Base-by-base conservation (phyloP, 768 basidiomycete genomes). In the Royoungia palumana region DNA sequence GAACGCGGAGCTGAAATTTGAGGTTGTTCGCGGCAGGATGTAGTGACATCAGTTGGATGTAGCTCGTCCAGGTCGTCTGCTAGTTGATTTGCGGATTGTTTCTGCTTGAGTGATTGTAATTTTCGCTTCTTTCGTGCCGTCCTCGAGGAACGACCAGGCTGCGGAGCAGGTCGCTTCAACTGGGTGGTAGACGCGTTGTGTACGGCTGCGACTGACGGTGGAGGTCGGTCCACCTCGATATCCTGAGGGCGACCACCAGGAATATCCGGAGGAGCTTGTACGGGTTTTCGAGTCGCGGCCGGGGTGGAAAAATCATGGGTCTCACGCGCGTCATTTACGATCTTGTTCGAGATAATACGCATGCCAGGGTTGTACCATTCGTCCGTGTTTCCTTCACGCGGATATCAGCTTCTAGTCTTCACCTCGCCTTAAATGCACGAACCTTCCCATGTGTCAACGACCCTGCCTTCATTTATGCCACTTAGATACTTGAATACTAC, bases 371-470 rank as follows among this genome's bases (percentile, higher is more conserved):
- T 53, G 46, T 55, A 66, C 65, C 67, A 66, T 35, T 66, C 62
- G 39, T 65, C 54, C 20, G 53, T 22, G 30, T 40, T 51, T 22
- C 36, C 58, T 63, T 39, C 35, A 46, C 11, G 27, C 6, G 19
- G 13, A 46, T 24, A 35, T 59, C 14, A 44, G 24, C 24, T 11
- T 36, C 16, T 20, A 12, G 16, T 34, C n/a, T 5, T 20, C 11
- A 35, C 10, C 37, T 14, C 21, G 28, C 22, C 36, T 24, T 28
- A 30, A 10, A 46, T 32, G 24, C 37, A 47, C 69, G 55, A 46
- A 77, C 76, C 55, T 42, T 60, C 51, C 72, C 75, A 77, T 19
- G 74, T 75, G 54, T 79, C 62, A 9, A 79, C 43, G 28, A 66
- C 40, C 47, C 56, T 46, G 42, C 68, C 61, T 48, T 59, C 49